Evolutionary conservation across 2,329 filamentous ascomycete genomes (phyloP), one percentile per base, ranked within the genome.

Genomic region (Domatiomyces catenatus): DNA sequence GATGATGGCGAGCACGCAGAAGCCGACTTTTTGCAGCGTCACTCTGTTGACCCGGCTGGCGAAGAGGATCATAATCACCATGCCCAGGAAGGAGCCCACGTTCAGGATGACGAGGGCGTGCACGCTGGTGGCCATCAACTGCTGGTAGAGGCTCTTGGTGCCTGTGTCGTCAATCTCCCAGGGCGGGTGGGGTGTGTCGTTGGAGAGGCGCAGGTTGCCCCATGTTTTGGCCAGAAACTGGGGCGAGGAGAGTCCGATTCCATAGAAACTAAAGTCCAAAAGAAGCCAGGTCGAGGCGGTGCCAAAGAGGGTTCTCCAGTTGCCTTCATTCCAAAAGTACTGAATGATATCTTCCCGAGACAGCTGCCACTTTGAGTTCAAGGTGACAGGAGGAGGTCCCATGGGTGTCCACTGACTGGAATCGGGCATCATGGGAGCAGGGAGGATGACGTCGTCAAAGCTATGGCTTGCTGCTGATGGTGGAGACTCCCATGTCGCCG

Each of bases 181-280:
- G 22, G 56, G 56, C 7, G 67, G 67, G 8, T 43, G 42, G 32
- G 39, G 18, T 5, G 47, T 44, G 2, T 61, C 18, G 0, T 55
- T 48, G 2, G 50, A 28, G 46, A 69, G 55, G 19, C 64, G 52
- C 19, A 69, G 55, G 0, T 56, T 56, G 1, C 65, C 65, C 67
- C 66, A 69, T 0, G 66, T 68, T 50, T 67, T 69, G 3, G 66
- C 65, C 7, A 70, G 59, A 47, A 67, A 68, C 47, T 69, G 66
- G 1, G 67, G 67, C 24, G 61, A 67, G 0, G 67, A 68, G 4
- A 77, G 65, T 2, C 71, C 71, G 50, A 77, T 73, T 2, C 75
- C 75, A 53, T 77, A 77, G 55, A 77, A 78, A 12, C 72, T 73
- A n/a, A 78, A 69, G 50, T 79, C 76, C 8, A 79, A 66, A 4